A percentile compares a stretch with the other conserved stretches of the same genome.
Conservation (phyloP, 2,329 filamentous ascomycete genomes). For the Fusarium chuoi region DNA sequence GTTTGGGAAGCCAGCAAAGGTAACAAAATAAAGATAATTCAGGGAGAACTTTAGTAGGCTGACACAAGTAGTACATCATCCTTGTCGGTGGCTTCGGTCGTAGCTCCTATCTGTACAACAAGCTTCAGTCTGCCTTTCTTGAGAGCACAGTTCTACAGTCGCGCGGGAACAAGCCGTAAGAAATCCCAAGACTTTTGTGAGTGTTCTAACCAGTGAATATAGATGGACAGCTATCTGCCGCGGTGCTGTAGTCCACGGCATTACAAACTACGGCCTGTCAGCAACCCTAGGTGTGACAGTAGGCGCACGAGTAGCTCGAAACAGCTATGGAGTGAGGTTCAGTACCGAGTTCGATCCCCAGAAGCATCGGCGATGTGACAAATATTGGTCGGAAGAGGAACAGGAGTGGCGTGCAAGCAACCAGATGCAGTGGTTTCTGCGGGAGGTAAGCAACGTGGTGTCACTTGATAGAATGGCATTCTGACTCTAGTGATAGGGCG, state of each 20-base stretch:
- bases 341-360: fast-evolving
- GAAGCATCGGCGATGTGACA: constrained; percentile 16
- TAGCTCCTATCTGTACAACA: constrained; percentile 43
- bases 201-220: fast-evolving
- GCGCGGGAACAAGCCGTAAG: constrained; percentile 48
- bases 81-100: constrained; percentile 54
- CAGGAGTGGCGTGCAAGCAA: neutral
- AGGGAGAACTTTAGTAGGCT: neutral
- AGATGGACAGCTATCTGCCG: constrained; percentile 52
- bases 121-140: constrained; percentile 6
- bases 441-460: neutral
- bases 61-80: constrained; percentile 47
- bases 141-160: constrained; percentile 46
- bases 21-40: neutral
- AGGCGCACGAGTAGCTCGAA: constrained; percentile 40
- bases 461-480: fast-evolving
- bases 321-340: constrained; percentile 41
- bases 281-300: constrained; percentile 12
- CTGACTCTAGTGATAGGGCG: constrained; percentile 12
- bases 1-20: constrained; percentile 39
- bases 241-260: constrained; percentile 46
- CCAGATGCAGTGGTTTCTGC: neutral
- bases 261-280: constrained; percentile 1
- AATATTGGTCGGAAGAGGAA: constrained; percentile 7
- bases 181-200: neutral